These are phyloP conservation scores for Yarrowia divulgata DNA, from an alignment of 805 yeast species.

Conservation along the genomic window DNA sequence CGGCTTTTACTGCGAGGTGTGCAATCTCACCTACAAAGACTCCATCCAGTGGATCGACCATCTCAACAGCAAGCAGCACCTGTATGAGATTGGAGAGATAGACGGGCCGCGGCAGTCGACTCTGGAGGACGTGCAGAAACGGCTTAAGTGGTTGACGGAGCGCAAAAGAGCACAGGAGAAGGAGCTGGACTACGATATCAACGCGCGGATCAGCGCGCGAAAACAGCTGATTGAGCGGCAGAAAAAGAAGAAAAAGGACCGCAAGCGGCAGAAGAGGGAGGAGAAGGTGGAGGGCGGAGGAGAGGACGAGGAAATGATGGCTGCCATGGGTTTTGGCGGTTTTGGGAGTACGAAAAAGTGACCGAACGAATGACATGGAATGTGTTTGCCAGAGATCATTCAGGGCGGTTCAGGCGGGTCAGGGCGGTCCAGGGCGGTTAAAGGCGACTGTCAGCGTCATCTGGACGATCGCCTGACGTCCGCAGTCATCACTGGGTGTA, in stretches of 20 bases:
- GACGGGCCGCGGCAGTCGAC: constrained; percentile 53
- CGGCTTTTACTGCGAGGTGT: constrained; percentile 84
- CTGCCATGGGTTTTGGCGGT: constrained; percentile 36
- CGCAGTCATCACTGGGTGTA: too few species aligned
- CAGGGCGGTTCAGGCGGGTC: too few species aligned
- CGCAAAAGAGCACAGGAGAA: constrained; percentile 45
- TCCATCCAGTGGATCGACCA: constrained; percentile 84
- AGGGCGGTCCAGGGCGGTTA: too few species aligned
- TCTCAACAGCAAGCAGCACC: constrained; percentile 73
- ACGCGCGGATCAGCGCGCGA: constrained; percentile 23
- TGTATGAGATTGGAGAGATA: constrained; percentile 50
- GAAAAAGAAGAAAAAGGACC: constrained; percentile 21
- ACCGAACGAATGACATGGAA: too few species aligned
- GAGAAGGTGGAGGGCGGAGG: constrained; percentile 1
- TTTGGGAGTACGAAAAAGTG: constrained; percentile 20
- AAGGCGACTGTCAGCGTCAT: too few species aligned
- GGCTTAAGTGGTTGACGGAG: constrained; percentile 52
- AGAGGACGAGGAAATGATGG: constrained; percentile 34
- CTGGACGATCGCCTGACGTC: too few species aligned
- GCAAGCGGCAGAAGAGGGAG: constrained; percentile 17
- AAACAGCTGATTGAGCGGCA: constrained; percentile 10
- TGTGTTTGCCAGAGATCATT: too few species aligned
- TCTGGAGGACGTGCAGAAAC: constrained; percentile 57
- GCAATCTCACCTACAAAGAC: constrained; percentile 83
- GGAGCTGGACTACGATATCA: constrained; percentile 30